Percentiles rank a stretch among this genome's conserved stretches.
Conservation (phyloP, 768 basidiomycete species). For the Favolaschia claudopus region DNA sequence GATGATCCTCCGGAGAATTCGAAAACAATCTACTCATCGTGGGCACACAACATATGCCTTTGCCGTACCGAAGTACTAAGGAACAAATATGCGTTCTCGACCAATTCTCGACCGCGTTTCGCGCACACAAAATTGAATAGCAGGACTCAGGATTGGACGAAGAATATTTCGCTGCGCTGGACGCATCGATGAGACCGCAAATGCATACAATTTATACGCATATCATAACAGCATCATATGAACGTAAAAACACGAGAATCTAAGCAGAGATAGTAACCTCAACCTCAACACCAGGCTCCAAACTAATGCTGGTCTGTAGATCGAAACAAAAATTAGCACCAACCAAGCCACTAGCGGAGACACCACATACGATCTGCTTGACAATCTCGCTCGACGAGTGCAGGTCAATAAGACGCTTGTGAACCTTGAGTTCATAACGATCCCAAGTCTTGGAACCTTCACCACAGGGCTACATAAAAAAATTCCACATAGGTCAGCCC, state of each 20-base stretch:
- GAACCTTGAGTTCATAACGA: constrained; percentile 97
- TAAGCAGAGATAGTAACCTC: constrained; percentile 94
- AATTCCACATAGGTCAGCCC: not conserved
- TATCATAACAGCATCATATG: constrained; percentile 15
- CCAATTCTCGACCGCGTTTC: too few species aligned
- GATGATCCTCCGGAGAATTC: too few species aligned
- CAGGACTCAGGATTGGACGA: too few species aligned
- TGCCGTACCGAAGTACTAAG: too few species aligned
- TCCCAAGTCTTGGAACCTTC: constrained; percentile 99
- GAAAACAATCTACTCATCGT: too few species aligned
- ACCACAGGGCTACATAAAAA: constrained; percentile 86
- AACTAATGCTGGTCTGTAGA: constrained; percentile 94
- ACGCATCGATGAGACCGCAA: not conserved
- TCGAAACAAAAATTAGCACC: constrained; percentile 4
- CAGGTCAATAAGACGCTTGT: constrained; percentile 99
- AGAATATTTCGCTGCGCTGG: too few species aligned
- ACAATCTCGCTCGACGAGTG: constrained; percentile 99
- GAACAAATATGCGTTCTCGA: too few species aligned
- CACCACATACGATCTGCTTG: constrained; percentile 94
- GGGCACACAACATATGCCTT: too few species aligned
- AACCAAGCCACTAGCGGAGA: not conserved
- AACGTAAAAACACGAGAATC: constrained; percentile 21
- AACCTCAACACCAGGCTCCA: constrained; percentile 99
- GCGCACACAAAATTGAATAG: too few species aligned
- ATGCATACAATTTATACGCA: constrained; percentile 11